Base-by-base conservation (phyloP, 1,139 yeast genomes). In the Debaryomyces subglobosus region DNA sequence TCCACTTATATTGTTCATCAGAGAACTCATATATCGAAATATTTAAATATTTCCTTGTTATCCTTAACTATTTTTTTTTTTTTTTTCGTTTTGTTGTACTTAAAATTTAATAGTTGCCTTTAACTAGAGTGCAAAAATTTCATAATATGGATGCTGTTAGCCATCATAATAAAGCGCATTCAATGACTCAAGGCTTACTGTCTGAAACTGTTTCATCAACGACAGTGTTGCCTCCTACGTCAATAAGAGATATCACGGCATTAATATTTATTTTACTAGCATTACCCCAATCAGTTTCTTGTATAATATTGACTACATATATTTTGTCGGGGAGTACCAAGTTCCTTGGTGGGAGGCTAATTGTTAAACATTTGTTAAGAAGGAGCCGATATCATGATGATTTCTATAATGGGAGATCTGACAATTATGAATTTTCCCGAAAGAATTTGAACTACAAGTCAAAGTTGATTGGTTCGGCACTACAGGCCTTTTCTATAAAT, bases 241-340 rank as follows among this genome's bases (percentile, higher is more conserved):
- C 79, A 0, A 57, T 75, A 44, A 60, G 77, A 50, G 84, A 79
- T 53, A 70, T 78, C 7, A 61, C 77, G 29, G 75, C 82, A 5
- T 58, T 78, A 39, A 66, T 74, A 7, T 68, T 75, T 53, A 59
- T 78, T 7, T 61, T 78, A 7, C 61, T 74, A 43, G 63, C 72
- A 18, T 58, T 78, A 25, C 82, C 83, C 3, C 70, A 68, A 43
- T 65, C 73, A 60, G 46, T 75, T 10, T 74, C 80, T 30, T 62
- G 74, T 39, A 49, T 69, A 10, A 60, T 76, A 5, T 62, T 80
- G 45, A 46, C 69, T 0, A 45, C 70, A 2, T 79, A 77, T 51
- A 68, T 77, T 10, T 58, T 74, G 18, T 64, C 77, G 44, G 80
- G 80, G 3, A 67, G 75, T 5, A 69, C 74, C 32, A 71, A 72